Evolutionary conservation across 2,329 filamentous ascomycete genomes (phyloP).

Genomic region (Bertia moriformis): DNA sequence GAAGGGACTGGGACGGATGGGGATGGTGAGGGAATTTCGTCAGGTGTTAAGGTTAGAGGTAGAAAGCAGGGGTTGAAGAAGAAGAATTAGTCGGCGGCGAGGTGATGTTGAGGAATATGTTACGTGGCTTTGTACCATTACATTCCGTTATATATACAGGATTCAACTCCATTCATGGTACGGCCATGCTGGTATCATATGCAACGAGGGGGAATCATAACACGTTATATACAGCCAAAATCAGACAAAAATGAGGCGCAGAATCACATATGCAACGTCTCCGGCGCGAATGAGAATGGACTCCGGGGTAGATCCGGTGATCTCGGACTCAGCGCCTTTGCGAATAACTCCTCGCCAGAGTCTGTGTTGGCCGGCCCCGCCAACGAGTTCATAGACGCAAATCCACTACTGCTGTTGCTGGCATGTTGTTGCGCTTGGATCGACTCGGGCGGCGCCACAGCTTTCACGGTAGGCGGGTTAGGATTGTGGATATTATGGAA

Average conservation of each 20-base stretch:
- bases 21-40: constrained; percentile 9
- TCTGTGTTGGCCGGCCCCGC: constrained; percentile 27
- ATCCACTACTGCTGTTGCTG: constrained; percentile 17
- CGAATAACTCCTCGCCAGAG: constrained; percentile 71
- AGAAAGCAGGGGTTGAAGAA: neutral
- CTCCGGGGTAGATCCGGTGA: constrained; percentile 76
- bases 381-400: constrained; percentile 13
- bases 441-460: constrained; percentile 20
- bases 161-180: too few relatives aligned
- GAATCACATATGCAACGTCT: too few relatives aligned
- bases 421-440: constrained; percentile 13
- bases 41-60: neutral
- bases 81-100: neutral
- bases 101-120: too few relatives aligned
- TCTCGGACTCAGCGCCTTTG: constrained; percentile 70
- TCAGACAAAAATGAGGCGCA: too few relatives aligned
- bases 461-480: constrained; percentile 6
- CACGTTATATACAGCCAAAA: too few relatives aligned
- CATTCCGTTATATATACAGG: too few relatives aligned
- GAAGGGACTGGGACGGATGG: constrained; percentile 24
- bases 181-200: too few relatives aligned
- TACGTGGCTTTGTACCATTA: too few relatives aligned
- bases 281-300: constrained; percentile 38
- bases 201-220: too few relatives aligned
- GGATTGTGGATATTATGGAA: constrained; percentile 30